A percentile compares a stretch with the other conserved stretches of the same genome.
Conservation (phyloP, 2,329 filamentous ascomycete genomes). For the Aureobasidium vineae region DNA sequence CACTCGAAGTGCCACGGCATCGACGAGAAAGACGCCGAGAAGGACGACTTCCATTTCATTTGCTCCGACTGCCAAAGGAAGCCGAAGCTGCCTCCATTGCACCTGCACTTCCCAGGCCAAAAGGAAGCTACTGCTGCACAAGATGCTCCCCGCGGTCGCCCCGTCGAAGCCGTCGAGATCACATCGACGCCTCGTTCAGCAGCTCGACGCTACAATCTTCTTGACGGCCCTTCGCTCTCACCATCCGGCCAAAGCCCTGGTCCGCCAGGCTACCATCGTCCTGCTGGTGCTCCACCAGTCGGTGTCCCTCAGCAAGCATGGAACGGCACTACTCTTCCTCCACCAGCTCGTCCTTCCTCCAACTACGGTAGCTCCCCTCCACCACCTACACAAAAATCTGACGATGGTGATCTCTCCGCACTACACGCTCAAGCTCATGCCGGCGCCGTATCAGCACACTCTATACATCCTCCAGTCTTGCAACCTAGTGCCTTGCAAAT, state of each 20-base stretch:
- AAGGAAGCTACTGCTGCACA: neutral
- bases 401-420: slow-evolving; percentile 30
- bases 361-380: slow-evolving; percentile 31
- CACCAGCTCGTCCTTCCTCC: slow-evolving; percentile 30
- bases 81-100: slow-evolving; percentile 62
- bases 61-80: slow-evolving; percentile 74
- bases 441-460: slow-evolving; percentile 33
- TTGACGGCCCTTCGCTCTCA: slow-evolving; percentile 43
- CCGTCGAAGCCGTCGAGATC: slow-evolving; percentile 30
- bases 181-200: slow-evolving; percentile 27
- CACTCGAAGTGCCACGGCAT: slow-evolving; percentile 91
- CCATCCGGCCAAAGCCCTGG: slow-evolving; percentile 47
- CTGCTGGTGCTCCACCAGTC: slow-evolving; percentile 25
- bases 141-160: slow-evolving; percentile 31
- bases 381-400: slow-evolving; percentile 26
- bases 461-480: slow-evolving; percentile 28
- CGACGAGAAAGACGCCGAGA: slow-evolving; percentile 72
- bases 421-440: slow-evolving; percentile 39
- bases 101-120: slow-evolving; percentile 43
- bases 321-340: slow-evolving; percentile 33
- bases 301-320: slow-evolving; percentile 35
- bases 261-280: slow-evolving; percentile 41
- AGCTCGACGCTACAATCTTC: slow-evolving; percentile 27
- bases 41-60: slow-evolving; percentile 82
- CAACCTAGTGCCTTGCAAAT: slow-evolving; percentile 28